Conservation (phyloP, 208 protist genomes). For the Porcisia hertigi region DNA sequence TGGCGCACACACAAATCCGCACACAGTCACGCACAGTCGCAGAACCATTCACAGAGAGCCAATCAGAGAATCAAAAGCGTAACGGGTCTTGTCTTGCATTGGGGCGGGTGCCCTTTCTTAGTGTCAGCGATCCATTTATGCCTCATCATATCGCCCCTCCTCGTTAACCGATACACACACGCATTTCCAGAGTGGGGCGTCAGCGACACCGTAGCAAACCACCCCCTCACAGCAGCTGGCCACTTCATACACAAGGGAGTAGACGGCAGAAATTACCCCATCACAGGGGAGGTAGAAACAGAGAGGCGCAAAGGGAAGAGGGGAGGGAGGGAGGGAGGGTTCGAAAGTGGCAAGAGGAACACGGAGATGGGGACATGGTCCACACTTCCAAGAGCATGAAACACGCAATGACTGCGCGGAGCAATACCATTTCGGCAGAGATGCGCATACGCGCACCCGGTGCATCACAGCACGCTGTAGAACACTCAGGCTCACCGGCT, state of each 20-base stretch:
- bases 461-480: no score
- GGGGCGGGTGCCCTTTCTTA: constrained; percentile 13
- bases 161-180: background rate
- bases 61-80: constrained; percentile 1
- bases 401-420: no score
- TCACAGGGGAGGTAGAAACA: background rate
- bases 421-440: no score
- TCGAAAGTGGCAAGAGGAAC: no score
- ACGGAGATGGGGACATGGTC: no score
- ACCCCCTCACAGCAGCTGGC: background rate
- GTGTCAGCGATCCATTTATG: constrained; percentile 19
- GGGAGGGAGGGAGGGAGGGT: no score
- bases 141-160: constrained; percentile 3
- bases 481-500: no score
- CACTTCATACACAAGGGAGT: background rate
- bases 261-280: background rate
- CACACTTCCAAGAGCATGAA: no score
- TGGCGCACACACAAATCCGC: background rate
- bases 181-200: background rate
- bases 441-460: no score
- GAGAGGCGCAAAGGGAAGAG: background rate
- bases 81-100: constrained; percentile 18
- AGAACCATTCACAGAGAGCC: background rate
- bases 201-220: background rate
- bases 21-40: background rate